Evolutionary conservation across 2,329 filamentous ascomycete genomes (phyloP).

Genomic region (Microsporum ferrugineum): DNA sequence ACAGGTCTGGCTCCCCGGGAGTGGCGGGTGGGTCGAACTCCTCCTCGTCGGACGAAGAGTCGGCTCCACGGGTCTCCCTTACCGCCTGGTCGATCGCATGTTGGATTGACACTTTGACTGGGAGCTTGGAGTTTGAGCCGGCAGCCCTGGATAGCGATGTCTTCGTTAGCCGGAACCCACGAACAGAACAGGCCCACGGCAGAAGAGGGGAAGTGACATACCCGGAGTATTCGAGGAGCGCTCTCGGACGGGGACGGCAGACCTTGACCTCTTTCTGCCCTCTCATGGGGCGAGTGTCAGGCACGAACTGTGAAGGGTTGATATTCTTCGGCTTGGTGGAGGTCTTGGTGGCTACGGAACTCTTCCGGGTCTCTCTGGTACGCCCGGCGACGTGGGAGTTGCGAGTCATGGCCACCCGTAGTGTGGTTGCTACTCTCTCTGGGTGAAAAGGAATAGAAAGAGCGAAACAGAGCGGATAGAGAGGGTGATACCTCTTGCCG

Average conservation of each 20-base stretch:
- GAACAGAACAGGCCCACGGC: background rate
- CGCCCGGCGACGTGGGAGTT: background rate
- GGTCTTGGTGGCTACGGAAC: background rate
- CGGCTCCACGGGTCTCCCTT: background rate
- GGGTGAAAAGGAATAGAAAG: background rate
- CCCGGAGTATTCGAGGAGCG: background rate
- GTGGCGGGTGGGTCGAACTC: background rate
- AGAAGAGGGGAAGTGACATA: background rate
- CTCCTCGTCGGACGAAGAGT: background rate
- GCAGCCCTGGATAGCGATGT: background rate
- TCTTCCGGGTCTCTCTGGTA: background rate
- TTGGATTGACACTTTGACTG: slow-evolving; percentile 1
- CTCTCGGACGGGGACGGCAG: background rate
- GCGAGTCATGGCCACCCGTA: background rate
- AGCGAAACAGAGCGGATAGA: background rate
- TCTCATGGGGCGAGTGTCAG: slow-evolving; percentile 20
- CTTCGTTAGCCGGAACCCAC: background rate
- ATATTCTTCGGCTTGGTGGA: background rate
- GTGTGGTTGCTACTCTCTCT: background rate
- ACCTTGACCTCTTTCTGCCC: slow-evolving; percentile 1
- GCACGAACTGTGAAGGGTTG: slow-evolving; percentile 13
- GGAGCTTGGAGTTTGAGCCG: background rate
- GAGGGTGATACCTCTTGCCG: background rate
- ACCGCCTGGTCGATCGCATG: slow-evolving; percentile 1
- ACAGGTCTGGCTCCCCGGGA: slow-evolving; percentile 34